Percentiles rank a stretch among this genome's conserved stretches.
Evolutionary conservation across 495 filamentous ascomycete species (phyloP).

Genomic region (Chaetomium cochliodes): DNA sequence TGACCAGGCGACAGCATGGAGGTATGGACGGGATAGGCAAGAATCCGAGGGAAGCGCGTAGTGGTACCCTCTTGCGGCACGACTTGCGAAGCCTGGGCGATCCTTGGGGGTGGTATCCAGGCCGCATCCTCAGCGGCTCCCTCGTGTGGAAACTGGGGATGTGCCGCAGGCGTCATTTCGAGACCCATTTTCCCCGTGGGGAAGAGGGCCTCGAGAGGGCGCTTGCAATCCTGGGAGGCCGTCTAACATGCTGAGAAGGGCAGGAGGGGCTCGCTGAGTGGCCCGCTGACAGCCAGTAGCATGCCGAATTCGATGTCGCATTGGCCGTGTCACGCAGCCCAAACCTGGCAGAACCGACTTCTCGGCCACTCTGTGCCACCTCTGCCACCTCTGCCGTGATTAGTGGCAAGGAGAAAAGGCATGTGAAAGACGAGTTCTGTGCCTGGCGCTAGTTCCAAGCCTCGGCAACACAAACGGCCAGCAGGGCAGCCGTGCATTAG

Average conservation of each 20-base stretch:
- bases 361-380: neutral
- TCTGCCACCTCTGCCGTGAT: neutral
- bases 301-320: neutral
- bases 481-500: conserved; percentile 13
- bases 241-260: neutral
- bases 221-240: neutral
- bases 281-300: neutral
- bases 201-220: conserved; percentile 10
- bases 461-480: conserved; percentile 13
- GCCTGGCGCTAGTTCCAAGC: conserved; percentile 18
- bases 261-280: neutral
- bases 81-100: conserved; percentile 8
- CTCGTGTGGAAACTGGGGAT: neutral
- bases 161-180: neutral
- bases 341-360: neutral
- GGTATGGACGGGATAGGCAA: conserved; percentile 30
- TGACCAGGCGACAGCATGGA: conserved; percentile 30
- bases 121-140: neutral
- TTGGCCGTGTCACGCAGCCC: conserved; percentile 5
- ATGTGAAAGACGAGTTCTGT: conserved; percentile 24
- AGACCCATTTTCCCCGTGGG: conserved; percentile 17
- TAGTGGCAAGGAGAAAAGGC: neutral
- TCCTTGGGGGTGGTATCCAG: neutral
- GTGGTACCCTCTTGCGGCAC: conserved; percentile 11
- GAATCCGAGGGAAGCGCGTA: conserved; percentile 21